A percentile compares a stretch with the other conserved stretches of the same genome.
Evolutionary conservation across 1,284 basidiomycete species (phyloP).

Genomic region (Malassezia dermatis): DNA sequence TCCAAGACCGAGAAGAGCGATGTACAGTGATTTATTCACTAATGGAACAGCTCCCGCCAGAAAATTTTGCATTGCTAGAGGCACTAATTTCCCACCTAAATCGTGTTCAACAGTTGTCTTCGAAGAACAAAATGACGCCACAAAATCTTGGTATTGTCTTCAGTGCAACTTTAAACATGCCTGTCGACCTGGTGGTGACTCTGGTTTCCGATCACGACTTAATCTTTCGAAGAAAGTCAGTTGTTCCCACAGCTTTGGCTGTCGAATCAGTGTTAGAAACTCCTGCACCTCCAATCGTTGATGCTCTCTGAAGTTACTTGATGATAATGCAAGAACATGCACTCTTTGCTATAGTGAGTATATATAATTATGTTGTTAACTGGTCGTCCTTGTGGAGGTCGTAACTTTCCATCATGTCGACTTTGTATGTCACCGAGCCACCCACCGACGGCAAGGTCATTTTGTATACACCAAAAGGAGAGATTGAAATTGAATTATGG

Average conservation of each 20-base stretch:
- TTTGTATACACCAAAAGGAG: constrained; percentile 66
- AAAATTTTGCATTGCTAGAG: constrained; percentile 85
- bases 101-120: constrained; percentile 78
- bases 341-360: neutral
- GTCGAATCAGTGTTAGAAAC: neutral
- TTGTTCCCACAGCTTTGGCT: neutral
- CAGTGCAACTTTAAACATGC: constrained; percentile 38
- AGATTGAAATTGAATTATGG: constrained; percentile 70
- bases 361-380: no score
- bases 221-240: neutral
- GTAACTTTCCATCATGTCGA: constrained; percentile 19
- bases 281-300: neutral
- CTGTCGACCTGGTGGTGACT: neutral
- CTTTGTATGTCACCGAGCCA: constrained; percentile 40
- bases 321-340: neutral
- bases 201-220: neutral
- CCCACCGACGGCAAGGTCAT: constrained; percentile 74
- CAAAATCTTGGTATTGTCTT: constrained; percentile 94
- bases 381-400: neutral
- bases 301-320: neutral
- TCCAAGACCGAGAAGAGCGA: constrained; percentile 74
- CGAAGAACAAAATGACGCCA: constrained; percentile 96
- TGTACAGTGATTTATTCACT: constrained; percentile 66
- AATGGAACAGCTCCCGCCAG: constrained; percentile 72
- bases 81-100: constrained; percentile 91